These are phyloP conservation scores for Tetragonia tetragonoides DNA, from an alignment of 148 eudicot genomes.

Conservation along the genomic window DNA sequence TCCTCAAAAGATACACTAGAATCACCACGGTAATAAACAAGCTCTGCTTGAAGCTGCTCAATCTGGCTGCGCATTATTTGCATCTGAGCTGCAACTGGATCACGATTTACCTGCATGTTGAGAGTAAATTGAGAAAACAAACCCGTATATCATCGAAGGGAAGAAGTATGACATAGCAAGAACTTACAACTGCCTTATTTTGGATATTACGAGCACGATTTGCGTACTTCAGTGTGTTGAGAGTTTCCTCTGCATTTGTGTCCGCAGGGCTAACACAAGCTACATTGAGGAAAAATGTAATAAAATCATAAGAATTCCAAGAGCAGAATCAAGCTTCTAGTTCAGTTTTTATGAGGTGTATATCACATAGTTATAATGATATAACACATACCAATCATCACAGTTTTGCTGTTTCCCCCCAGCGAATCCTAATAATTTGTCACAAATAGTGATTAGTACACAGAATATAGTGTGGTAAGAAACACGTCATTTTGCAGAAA, in stretches of 20 bases:
- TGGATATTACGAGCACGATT: constrained; percentile 99
- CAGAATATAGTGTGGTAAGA: background rate
- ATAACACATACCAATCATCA: constrained; percentile 82
- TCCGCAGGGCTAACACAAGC: constrained; percentile 99
- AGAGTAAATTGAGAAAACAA: constrained; percentile 13
- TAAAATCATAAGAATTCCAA: background rate
- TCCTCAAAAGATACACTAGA: constrained; percentile 75
- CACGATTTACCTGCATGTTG: constrained; percentile 75
- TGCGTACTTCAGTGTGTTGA: constrained; percentile 94
- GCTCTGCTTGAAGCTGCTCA: constrained; percentile 90
- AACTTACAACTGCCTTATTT: constrained; percentile 92
- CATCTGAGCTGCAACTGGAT: constrained; percentile 85
- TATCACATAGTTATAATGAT: background rate
- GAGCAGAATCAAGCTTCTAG: background rate
- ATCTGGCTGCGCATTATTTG: constrained; percentile 91
- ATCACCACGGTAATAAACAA: constrained; percentile 77
- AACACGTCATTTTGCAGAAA: background rate
- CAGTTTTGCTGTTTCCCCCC: constrained; percentile 96
- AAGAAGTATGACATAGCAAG: background rate
- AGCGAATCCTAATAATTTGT: constrained; percentile 70
- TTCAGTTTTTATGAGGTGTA: background rate
- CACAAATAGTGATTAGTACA: constrained; percentile 1
- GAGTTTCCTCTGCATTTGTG: constrained; percentile 93
- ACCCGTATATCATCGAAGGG: background rate
- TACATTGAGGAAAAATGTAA: constrained; percentile 25